These are phyloP conservation scores for Hyaloscypha finlandica DNA, from an alignment of 495 filamentous ascomycete genomes.

Conservation along the genomic window DNA sequence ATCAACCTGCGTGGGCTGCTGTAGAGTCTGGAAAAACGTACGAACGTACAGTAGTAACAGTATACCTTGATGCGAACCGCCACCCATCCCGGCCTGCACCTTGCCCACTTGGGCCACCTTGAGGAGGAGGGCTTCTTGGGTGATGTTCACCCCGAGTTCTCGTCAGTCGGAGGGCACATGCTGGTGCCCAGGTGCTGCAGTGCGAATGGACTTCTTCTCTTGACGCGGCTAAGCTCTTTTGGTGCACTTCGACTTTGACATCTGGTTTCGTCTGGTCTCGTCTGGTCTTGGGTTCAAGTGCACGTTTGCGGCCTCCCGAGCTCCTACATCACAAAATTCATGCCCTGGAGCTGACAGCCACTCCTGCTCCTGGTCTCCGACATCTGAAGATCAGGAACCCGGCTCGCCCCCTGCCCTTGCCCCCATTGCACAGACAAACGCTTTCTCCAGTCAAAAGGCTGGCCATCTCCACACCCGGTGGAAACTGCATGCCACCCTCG, in stretches of 20 bases:
- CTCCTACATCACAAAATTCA: not conserved
- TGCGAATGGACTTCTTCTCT: not conserved
- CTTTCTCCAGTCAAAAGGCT: slow-evolving; percentile 3
- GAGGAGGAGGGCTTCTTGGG: not conserved
- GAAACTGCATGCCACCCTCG: slow-evolving; percentile 2
- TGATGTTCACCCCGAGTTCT: not conserved
- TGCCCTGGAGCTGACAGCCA: not conserved
- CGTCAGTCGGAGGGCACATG: not conserved
- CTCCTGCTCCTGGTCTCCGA: not conserved
- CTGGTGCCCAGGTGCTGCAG: not conserved
- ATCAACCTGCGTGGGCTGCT: not conserved
- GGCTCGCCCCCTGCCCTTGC: not conserved
- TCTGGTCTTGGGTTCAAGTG: slow-evolving; percentile 7
- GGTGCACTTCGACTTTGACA: slow-evolving; percentile 6
- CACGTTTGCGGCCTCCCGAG: not conserved
- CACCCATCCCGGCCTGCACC: not conserved
- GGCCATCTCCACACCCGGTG: slow-evolving; percentile 3
- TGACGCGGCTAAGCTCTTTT: not conserved
- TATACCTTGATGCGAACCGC: not conserved
- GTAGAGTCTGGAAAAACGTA: too few species aligned
- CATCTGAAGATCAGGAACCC: not conserved
- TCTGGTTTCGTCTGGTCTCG: slow-evolving; percentile 16
- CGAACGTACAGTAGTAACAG: not conserved
- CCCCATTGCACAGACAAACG: slow-evolving; percentile 4
- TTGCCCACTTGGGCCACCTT: not conserved